Evolutionary conservation across 345 rosid genomes (phyloP).

Genomic region (Sapria himalayana): DNA sequence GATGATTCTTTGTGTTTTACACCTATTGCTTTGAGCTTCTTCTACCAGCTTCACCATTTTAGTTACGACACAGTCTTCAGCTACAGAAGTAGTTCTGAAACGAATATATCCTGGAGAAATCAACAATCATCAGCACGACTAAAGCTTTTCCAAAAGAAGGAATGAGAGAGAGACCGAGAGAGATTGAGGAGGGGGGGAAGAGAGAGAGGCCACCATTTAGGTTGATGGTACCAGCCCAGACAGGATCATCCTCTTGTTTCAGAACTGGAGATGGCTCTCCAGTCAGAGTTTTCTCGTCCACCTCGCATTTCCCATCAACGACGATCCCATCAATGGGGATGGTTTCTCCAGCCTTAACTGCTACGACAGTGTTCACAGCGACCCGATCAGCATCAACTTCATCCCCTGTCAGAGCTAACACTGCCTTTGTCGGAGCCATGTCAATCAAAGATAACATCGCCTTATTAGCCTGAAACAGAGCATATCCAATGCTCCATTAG

Average conservation of each 20-base stretch:
- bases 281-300: conserved; percentile 71
- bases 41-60: conserved; percentile 84
- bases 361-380: conserved; percentile 41
- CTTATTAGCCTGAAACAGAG: conserved; percentile 44
- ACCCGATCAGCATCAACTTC: conserved; percentile 55
- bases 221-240: conserved; percentile 91
- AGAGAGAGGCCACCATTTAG: conserved; percentile 29
- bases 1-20: conserved; percentile 48
- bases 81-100: conserved; percentile 53
- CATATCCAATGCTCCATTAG: neutral
- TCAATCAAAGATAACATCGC: conserved; percentile 71
- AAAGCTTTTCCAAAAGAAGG: neutral
- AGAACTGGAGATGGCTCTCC: conserved; percentile 83
- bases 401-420: conserved; percentile 63
- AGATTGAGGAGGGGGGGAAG: neutral
- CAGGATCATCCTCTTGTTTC: conserved; percentile 41
- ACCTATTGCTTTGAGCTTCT: conserved; percentile 78
- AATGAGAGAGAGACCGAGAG: neutral
- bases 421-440: conserved; percentile 63
- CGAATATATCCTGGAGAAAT: conserved; percentile 37
- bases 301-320: conserved; percentile 68
- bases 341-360: conserved; percentile 70
- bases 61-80: conserved; percentile 74
- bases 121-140: neutral
- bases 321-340: conserved; percentile 87